Conservation (phyloP, 1,284 basidiomycete species). For the Papiliotrema fonsecae region DNA sequence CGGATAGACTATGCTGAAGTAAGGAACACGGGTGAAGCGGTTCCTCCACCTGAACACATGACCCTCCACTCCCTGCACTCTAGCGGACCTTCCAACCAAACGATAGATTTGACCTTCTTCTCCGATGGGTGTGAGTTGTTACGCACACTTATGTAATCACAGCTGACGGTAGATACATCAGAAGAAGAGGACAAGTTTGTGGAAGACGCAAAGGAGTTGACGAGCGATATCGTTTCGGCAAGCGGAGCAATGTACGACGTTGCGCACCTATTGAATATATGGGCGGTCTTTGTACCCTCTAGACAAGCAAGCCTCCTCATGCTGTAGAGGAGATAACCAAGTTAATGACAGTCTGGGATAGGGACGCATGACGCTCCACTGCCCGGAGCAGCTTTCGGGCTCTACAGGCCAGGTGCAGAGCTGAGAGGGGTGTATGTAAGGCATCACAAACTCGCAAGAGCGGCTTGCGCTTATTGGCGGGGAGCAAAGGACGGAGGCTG, state of each 20-base stretch:
- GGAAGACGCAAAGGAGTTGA: slow-evolving; percentile 62
- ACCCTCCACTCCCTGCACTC: slow-evolving; percentile 58
- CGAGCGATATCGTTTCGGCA: slow-evolving; percentile 59
- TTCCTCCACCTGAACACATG: slow-evolving; percentile 37
- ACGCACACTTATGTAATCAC: neutral
- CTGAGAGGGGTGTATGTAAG: slow-evolving; percentile 70
- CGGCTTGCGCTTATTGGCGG: slow-evolving; percentile 57
- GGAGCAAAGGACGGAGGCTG: slow-evolving; percentile 54
- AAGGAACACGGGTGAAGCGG: neutral
- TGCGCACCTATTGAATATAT: slow-evolving; percentile 71
- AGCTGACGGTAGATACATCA: slow-evolving; percentile 53
- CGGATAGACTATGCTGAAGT: neutral
- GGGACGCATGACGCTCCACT: slow-evolving; percentile 65
- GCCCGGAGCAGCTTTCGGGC: slow-evolving; percentile 66
- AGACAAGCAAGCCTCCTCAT: slow-evolving; percentile 50
- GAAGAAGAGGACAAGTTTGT: slow-evolving; percentile 64
- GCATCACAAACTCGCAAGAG: slow-evolving; percentile 61
- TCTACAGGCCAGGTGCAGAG: slow-evolving; percentile 74
- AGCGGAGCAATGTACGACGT: slow-evolving; percentile 75
- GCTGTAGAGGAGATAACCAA: neutral
- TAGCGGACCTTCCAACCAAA: slow-evolving; percentile 60
- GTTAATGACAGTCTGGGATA: slow-evolving; percentile 62
- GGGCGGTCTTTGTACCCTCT: slow-evolving; percentile 67
- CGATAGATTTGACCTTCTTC: slow-evolving; percentile 74
- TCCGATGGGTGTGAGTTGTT: slow-evolving; percentile 68